These are phyloP conservation scores for Didymellaceae sp. DNA, from an alignment of 2,329 filamentous ascomycete genomes.

Conservation along the genomic window DNA sequence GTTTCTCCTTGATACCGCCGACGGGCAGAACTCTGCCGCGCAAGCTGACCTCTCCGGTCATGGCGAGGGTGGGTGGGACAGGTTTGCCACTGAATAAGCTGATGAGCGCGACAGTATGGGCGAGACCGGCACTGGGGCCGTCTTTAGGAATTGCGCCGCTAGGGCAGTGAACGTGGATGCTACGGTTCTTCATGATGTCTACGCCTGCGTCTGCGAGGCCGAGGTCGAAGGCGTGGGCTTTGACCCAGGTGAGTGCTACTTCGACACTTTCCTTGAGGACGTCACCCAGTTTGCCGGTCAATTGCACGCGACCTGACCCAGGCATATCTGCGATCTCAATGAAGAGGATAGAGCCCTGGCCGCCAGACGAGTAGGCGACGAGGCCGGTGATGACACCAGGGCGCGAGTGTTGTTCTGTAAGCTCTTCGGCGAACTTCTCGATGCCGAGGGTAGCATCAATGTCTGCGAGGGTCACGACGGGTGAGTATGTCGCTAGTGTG, in stretches of 20 bases:
- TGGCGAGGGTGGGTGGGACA: slow-evolving; percentile 90
- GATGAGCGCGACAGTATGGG: slow-evolving; percentile 91
- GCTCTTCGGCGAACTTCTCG: slow-evolving; percentile 93
- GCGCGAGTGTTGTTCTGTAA: slow-evolving; percentile 80
- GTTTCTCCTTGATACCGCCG: slow-evolving; percentile 97
- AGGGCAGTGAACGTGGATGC: slow-evolving; percentile 95
- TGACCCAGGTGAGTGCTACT: slow-evolving; percentile 95
- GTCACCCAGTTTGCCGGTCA: slow-evolving; percentile 94
- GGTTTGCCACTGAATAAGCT: slow-evolving; percentile 85
- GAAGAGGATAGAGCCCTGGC: slow-evolving; percentile 95
- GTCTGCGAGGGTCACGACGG: slow-evolving; percentile 76
- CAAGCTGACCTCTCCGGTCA: slow-evolving; percentile 84
- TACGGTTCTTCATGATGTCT: slow-evolving; percentile 95
- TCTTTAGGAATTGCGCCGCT: slow-evolving; percentile 96
- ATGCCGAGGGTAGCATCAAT: slow-evolving; percentile 91
- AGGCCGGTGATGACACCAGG: slow-evolving; percentile 95
- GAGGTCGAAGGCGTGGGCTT: slow-evolving; percentile 90
- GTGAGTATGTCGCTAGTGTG: slow-evolving; percentile 69
- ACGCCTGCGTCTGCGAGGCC: slow-evolving; percentile 80
- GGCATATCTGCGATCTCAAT: slow-evolving; percentile 99
- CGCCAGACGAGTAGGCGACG: slow-evolving; percentile 90
- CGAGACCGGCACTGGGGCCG: slow-evolving; percentile 81
- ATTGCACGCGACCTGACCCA: slow-evolving; percentile 86
- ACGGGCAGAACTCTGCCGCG: slow-evolving; percentile 91
- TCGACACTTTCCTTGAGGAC: slow-evolving; percentile 97